phyloP scores from a whole-genome alignment of 2,329 filamentous ascomycete genomes.

The Penicillium sp. region DNA sequence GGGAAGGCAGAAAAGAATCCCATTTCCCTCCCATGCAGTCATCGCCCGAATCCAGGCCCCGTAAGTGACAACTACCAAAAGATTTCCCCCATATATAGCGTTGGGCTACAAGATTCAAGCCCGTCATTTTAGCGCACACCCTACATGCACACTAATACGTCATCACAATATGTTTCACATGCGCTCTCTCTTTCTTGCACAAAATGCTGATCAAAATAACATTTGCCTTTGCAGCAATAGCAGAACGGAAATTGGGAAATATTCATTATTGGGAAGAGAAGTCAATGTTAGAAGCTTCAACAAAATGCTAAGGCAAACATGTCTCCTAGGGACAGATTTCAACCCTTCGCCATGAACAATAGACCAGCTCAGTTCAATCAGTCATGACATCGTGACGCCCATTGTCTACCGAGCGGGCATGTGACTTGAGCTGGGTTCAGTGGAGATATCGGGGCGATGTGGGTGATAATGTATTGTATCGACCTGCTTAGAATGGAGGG shows the following conservation, averaged over 20 bases:
- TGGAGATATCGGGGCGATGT: slow-evolving; percentile 35
- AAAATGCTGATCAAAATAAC: slow-evolving; percentile 24
- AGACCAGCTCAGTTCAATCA: background rate
- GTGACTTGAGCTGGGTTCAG: slow-evolving; percentile 36
- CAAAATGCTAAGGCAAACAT: slow-evolving; percentile 10
- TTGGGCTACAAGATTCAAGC: slow-evolving; percentile 11
- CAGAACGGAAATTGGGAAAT: slow-evolving; percentile 18
- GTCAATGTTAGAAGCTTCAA: slow-evolving; percentile 10
- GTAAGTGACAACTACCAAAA: slow-evolving; percentile 12
- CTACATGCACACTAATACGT: slow-evolving; percentile 3
- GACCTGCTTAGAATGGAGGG: slow-evolving; percentile 36
- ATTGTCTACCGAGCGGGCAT: slow-evolving; percentile 38
- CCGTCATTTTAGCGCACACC: background rate
- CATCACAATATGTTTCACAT: background rate
- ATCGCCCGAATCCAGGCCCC: slow-evolving; percentile 12
- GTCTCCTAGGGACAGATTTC: background rate
- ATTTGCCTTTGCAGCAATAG: slow-evolving; percentile 21
- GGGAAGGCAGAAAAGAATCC: slow-evolving; percentile 8
- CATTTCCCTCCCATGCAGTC: slow-evolving; percentile 21
- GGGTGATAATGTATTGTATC: slow-evolving; percentile 36
- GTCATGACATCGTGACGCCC: background rate
- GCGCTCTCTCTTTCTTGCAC: slow-evolving; percentile 13
- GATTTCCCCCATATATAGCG: slow-evolving; percentile 23
- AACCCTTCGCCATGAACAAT: background rate
- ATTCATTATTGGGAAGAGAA: slow-evolving; percentile 24